Evolutionary conservation across 129 eudicot species (phyloP).

Genomic region (Pulicaria dysenterica): DNA sequence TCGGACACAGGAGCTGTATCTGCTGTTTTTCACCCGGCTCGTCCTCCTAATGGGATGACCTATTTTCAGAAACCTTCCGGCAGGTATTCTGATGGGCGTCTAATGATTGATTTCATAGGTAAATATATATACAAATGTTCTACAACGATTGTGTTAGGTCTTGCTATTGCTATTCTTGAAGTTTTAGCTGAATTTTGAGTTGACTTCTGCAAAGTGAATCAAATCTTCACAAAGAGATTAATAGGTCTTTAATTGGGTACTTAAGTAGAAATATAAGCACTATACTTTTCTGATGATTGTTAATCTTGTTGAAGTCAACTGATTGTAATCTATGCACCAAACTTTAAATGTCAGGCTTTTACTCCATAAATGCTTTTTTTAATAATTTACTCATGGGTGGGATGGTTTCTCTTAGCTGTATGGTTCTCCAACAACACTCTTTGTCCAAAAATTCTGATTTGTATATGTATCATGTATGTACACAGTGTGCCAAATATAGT

Average conservation of each 20-base stretch:
- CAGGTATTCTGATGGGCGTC: conserved; percentile 59
- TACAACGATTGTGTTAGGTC: not conserved
- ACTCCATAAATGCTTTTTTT: too few relatives aligned
- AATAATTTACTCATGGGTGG: too few relatives aligned
- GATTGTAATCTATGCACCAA: too few relatives aligned
- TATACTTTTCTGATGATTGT: too few relatives aligned
- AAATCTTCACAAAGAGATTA: conserved; percentile 1
- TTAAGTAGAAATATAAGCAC: not conserved
- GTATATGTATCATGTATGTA: too few relatives aligned
- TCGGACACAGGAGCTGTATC: conserved; percentile 58
- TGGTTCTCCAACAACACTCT: too few relatives aligned
- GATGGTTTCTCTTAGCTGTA: too few relatives aligned
- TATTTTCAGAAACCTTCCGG: conserved; percentile 58
- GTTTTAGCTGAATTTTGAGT: not conserved
- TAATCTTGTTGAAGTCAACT: too few relatives aligned
- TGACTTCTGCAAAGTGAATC: not conserved
- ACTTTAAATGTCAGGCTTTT: too few relatives aligned
- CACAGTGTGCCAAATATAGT: too few relatives aligned
- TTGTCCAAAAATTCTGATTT: too few relatives aligned
- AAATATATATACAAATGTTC: not conserved
- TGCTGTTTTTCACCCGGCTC: conserved; percentile 40
- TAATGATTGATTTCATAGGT: conserved; percentile 62
- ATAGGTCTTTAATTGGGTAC: conserved; percentile 2
- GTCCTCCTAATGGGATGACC: conserved; percentile 46
- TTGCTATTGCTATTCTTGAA: conserved; percentile 6